Evolutionary conservation across 140 eudicot genomes (phyloP), one percentile per base, ranked within the genome.

Genomic region (Stevia rebaudiana): DNA sequence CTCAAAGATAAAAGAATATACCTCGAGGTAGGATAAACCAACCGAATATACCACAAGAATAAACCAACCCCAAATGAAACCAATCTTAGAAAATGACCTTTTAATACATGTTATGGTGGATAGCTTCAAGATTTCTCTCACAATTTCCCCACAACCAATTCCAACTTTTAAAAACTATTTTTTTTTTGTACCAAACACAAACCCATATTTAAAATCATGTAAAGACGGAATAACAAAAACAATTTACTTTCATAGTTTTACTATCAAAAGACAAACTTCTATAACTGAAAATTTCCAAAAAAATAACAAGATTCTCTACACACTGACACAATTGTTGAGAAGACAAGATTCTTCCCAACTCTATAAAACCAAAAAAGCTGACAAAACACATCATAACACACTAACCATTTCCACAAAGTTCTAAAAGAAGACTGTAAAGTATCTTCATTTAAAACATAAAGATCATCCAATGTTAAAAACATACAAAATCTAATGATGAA

Each of bases 331-430:
- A 74, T 16, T 55, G 36, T 65, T 50, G 28, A 24, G 46, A 13
- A 66, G 46, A 37, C 69, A 61, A 69, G 72, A 76, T 63, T 54
- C 68, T 70, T 70, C 72, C 72, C 71, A 63, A 69, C 72, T 53
- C 63, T 46, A 64, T 35, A 53, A 52, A 68, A 69, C 71, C 60
- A 69, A 63, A 15, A 61, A 75, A 53, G 40, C 61, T 30, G 44
- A 35, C 70, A 65, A 58, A 61, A 71, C 80, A 51, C 61, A 69
- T n/a, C 42, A 41, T 24, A 35, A 30, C 5, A 5, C 62, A 71
- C 63, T 69, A 35, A 66, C 63, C 57, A 59, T 50, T 74, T 42
- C 47, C 61, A 67, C 70, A 50, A 39, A 19, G 18, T 25, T 25
- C 60, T 48, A 61, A 59, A 74, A 60, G 9, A 59, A 22, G 4